Evolutionary conservation across 805 yeast genomes (phyloP).

Genomic region (Tetrapisispora pingtungensis): DNA sequence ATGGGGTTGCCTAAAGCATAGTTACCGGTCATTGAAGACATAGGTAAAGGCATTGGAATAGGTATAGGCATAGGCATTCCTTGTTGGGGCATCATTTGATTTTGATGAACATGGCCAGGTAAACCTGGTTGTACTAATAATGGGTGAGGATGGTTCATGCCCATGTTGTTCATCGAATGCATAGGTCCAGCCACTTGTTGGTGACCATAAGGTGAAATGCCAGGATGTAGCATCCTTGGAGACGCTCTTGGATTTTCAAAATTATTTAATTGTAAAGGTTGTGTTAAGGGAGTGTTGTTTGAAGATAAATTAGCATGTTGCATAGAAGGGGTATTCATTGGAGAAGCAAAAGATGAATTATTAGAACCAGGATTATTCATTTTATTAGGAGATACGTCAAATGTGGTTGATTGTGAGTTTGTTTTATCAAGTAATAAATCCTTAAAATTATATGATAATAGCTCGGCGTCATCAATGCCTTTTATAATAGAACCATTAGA

Average conservation of each 20-base stretch:
- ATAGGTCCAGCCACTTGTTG: neutral
- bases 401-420: neutral
- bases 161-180: neutral
- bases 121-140: slow-evolving; percentile 1
- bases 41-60: neutral
- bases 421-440: slow-evolving; percentile 6
- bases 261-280: neutral
- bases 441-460: slow-evolving; percentile 10
- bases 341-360: slow-evolving; percentile 8
- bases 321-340: slow-evolving; percentile 10
- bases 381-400: neutral
- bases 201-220: neutral
- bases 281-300: neutral
- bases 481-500: neutral
- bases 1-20: neutral
- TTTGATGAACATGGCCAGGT: neutral
- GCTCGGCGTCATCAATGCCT: slow-evolving; percentile 5
- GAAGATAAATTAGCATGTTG: neutral
- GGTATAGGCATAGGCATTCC: neutral
- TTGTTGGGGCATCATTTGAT: neutral
- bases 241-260: neutral
- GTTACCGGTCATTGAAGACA: neutral
- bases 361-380: neutral
- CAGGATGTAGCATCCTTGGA: neutral
- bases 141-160: neutral